These are phyloP conservation scores for Mycosphaerella sp. DNA, from an alignment of 2,329 filamentous ascomycete genomes.

Conservation along the genomic window DNA sequence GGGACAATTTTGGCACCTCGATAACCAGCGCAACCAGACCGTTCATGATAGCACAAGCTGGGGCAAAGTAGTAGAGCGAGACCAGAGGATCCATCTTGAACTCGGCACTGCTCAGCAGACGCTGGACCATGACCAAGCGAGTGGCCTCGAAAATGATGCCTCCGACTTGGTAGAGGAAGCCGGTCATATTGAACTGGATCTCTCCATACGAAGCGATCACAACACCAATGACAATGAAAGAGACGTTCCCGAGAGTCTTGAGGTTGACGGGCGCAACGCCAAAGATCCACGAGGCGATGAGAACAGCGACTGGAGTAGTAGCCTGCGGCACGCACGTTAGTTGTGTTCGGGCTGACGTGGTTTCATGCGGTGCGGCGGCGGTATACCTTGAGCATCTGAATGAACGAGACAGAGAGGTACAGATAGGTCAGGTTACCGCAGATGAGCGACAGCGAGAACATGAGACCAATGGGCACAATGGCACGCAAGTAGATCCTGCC, in stretches of 20 bases:
- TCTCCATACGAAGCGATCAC: constrained; percentile 92
- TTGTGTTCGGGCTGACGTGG: not conserved
- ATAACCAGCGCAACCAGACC: constrained; percentile 64
- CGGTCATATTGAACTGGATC: constrained; percentile 80
- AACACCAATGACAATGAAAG: constrained; percentile 89
- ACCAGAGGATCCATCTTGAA: constrained; percentile 91
- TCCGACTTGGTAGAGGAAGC: constrained; percentile 71
- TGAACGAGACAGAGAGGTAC: constrained; percentile 92
- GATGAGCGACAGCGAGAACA: constrained; percentile 94
- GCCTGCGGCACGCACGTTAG: constrained; percentile 50
- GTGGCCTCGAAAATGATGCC: constrained; percentile 78
- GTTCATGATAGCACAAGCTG: constrained; percentile 78
- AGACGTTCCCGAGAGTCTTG: constrained; percentile 86
- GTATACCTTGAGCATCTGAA: constrained; percentile 93
- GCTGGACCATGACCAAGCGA: constrained; percentile 77
- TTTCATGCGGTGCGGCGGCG: not conserved
- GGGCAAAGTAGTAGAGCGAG: constrained; percentile 85
- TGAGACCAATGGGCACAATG: constrained; percentile 89
- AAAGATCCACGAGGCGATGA: constrained; percentile 82
- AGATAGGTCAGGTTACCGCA: constrained; percentile 95
- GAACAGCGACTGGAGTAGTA: constrained; percentile 87
- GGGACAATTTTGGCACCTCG: constrained; percentile 64
- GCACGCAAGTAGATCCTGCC: constrained; percentile 86
- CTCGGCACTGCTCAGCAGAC: constrained; percentile 71
- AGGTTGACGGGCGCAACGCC: constrained; percentile 78